A percentile compares a stretch with the other conserved stretches of the same genome.
Conservation (phyloP, 768 basidiomycete genomes). For the Leccinellum luteum region DNA sequence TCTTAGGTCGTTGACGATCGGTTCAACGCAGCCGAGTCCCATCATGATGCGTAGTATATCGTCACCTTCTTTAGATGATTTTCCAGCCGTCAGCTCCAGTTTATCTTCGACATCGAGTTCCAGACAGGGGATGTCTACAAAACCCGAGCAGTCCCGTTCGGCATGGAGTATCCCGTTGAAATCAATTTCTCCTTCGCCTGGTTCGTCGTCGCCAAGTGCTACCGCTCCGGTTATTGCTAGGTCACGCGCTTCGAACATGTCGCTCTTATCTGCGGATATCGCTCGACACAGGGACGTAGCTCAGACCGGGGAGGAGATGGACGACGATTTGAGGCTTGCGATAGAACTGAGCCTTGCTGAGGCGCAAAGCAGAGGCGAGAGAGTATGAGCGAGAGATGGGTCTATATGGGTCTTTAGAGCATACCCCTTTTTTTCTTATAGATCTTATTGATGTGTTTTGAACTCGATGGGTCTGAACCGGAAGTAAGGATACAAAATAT, state of each 20-base stretch:
- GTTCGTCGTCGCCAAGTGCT: conserved; percentile 15
- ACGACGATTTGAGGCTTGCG: conserved; percentile 63
- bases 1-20: conserved; percentile 11
- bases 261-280: conserved; percentile 15
- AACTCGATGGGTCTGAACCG: no score
- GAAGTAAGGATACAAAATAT: neutral
- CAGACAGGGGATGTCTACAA: conserved; percentile 16
- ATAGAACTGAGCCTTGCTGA: conserved; percentile 73
- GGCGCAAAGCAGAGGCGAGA: conserved; percentile 13
- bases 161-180: conserved; percentile 42
- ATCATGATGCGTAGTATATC: conserved; percentile 11
- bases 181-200: conserved; percentile 14
- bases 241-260: conserved; percentile 8
- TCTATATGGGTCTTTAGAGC: neutral
- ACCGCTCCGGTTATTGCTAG: conserved; percentile 8
- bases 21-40: conserved; percentile 6
- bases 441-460: neutral
- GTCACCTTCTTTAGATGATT: conserved; percentile 29
- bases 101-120: conserved; percentile 23
- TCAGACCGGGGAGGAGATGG: conserved; percentile 39
- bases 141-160: conserved; percentile 21
- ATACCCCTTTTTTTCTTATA: neutral
- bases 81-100: conserved; percentile 35
- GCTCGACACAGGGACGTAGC: conserved; percentile 1
- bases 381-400: conserved; percentile 4